These are phyloP conservation scores for Purshia tridentata DNA, from an alignment of 306 rosid species.

Conservation along the genomic window DNA sequence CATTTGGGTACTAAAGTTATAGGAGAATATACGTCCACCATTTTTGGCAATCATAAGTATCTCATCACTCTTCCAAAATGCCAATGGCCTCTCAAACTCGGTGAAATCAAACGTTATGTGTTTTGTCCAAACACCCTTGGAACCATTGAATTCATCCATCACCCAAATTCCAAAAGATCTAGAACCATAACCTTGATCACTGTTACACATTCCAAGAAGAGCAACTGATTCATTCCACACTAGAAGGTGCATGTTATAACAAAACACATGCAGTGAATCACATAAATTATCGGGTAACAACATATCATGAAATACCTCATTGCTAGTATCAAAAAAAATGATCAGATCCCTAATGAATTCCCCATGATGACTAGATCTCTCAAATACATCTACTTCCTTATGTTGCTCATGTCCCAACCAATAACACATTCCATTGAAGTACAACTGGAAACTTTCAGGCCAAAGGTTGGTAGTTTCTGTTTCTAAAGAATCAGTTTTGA, in stretches of 20 bases:
- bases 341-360: not conserved
- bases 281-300: not conserved
- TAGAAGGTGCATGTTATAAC: not conserved
- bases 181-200: too few relatives aligned
- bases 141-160: not conserved
- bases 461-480: not conserved
- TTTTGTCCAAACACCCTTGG: not conserved
- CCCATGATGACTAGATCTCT: too few relatives aligned
- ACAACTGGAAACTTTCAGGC: not conserved
- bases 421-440: not conserved
- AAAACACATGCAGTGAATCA: not conserved
- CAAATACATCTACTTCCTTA: not conserved
- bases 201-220: not conserved
- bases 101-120: not conserved
- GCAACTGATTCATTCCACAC: conserved; percentile 6
- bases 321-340: not conserved
- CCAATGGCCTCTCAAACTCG: not conserved
- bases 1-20: not conserved
- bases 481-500: not conserved
- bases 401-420: not conserved
- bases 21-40: not conserved
- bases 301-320: not conserved
- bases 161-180: not conserved
- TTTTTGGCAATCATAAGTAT: not conserved
- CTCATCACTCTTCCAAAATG: not conserved